Percentiles rank a stretch among this genome's conserved stretches.
Conservation (phyloP, 2,329 filamentous ascomycete species). For the Arachnopeziza araneosa region DNA sequence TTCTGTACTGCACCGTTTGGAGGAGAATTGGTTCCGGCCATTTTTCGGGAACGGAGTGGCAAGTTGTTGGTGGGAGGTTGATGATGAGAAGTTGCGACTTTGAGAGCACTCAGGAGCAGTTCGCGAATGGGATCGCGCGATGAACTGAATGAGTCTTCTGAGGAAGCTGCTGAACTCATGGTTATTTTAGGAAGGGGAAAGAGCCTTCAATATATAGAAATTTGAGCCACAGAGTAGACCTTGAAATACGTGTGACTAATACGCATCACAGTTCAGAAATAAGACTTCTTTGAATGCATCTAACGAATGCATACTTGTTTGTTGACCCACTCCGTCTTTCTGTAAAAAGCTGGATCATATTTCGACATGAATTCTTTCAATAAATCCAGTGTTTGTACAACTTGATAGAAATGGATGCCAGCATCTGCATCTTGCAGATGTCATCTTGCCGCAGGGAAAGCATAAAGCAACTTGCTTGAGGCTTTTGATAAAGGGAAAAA, state of each 20-base stretch:
- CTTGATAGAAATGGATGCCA: not conserved
- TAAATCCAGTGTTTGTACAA: not conserved
- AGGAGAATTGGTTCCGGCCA: too few relatives aligned
- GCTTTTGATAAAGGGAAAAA: not conserved
- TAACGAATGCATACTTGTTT: not conserved
- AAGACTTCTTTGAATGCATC: not conserved
- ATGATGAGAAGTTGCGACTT: not conserved
- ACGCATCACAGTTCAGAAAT: not conserved
- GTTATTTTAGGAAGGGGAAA: not conserved
- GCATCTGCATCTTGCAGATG: not conserved
- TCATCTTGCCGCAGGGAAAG: not conserved
- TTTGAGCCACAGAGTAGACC: not conserved
- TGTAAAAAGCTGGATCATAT: not conserved
- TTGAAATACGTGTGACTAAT: not conserved
- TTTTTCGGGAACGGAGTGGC: too few relatives aligned
- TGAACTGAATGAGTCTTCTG: not conserved
- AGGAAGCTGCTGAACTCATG: not conserved
- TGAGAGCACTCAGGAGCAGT: too few relatives aligned
- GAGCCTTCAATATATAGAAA: not conserved
- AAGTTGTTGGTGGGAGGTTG: not conserved
- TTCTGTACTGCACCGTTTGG: too few relatives aligned
- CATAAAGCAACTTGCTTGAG: not conserved
- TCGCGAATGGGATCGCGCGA: not conserved
- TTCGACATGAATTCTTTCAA: not conserved
- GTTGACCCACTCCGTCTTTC: not conserved